Evolutionary conservation across 2,329 filamentous ascomycete genomes (phyloP).

Genomic region (Phaeosphaeriaceae sp.): DNA sequence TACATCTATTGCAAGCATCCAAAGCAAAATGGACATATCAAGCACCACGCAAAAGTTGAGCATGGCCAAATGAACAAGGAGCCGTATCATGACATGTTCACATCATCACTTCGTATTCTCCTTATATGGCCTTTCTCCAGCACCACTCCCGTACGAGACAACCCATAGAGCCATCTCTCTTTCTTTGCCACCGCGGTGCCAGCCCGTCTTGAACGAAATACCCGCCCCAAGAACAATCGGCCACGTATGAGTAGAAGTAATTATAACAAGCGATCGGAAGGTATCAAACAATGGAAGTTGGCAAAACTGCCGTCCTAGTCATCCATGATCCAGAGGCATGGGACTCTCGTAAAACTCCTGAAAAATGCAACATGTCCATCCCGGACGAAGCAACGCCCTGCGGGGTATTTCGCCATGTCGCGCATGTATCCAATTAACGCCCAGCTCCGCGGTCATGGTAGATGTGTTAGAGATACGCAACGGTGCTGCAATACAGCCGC

Average conservation of each 20-base stretch:
- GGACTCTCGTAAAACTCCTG: background rate
- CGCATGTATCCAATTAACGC: conserved; percentile 3
- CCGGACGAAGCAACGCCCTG: conserved; percentile 5
- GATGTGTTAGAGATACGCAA: background rate
- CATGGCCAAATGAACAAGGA: too few species aligned
- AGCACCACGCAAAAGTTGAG: too few species aligned
- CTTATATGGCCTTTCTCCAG: background rate
- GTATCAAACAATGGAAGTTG: conserved; percentile 2
- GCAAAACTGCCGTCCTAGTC: background rate
- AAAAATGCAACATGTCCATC: conserved; percentile 8
- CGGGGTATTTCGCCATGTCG: conserved; percentile 8
- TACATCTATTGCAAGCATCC: too few species aligned
- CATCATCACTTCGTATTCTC: background rate
- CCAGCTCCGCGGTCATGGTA: background rate
- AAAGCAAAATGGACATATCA: too few species aligned
- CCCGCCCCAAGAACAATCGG: background rate
- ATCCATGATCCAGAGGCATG: background rate
- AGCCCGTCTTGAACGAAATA: background rate
- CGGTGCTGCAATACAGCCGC: background rate
- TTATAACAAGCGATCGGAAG: conserved; percentile 2
- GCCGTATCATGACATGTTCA: background rate
- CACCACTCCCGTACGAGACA: background rate
- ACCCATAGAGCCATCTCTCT: background rate
- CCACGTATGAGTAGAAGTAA: background rate
- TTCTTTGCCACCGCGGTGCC: background rate